phyloP scores from a whole-genome alignment of 306 rosid species.

The Cicer judaicum region DNA sequence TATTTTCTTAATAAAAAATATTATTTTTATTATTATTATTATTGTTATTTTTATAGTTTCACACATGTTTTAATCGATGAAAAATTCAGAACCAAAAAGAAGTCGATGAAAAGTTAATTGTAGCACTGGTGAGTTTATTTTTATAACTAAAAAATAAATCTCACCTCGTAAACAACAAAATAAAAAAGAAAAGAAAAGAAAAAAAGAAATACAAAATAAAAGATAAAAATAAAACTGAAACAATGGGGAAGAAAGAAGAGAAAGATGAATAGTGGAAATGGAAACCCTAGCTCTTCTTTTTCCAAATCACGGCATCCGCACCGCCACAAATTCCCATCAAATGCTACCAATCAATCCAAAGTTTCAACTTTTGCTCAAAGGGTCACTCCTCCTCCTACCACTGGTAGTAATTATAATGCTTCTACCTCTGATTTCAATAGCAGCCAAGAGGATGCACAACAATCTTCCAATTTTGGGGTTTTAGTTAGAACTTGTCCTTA shows the following conservation, averaged over 20 bases:
- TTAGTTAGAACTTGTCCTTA: slow-evolving; percentile 72
- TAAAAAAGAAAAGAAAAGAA: background rate
- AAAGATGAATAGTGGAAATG: slow-evolving; percentile 49
- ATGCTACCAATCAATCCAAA: slow-evolving; percentile 37
- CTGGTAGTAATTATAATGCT: background rate
- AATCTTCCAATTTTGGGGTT: slow-evolving; percentile 45
- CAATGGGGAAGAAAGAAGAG: slow-evolving; percentile 7
- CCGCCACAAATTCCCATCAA: slow-evolving; percentile 32
- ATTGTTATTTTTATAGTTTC: too few relatives aligned
- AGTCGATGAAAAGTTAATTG: too few relatives aligned
- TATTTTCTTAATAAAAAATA: too few relatives aligned
- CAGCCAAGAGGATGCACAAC: slow-evolving; percentile 29
- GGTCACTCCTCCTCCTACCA: slow-evolving; percentile 36
- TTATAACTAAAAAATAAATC: too few relatives aligned
- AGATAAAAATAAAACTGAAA: background rate
- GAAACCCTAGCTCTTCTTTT: slow-evolving; percentile 43
- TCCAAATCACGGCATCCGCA: slow-evolving; percentile 37
- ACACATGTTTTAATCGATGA: too few relatives aligned
- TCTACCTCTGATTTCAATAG: slow-evolving; percentile 34
- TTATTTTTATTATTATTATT: too few relatives aligned
- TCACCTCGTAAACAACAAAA: too few relatives aligned
- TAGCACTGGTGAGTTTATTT: too few relatives aligned
- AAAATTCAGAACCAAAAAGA: too few relatives aligned
- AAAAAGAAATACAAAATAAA: background rate
- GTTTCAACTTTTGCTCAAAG: slow-evolving; percentile 37